Base-by-base conservation (phyloP, 2,329 filamentous ascomycete species). In the Blastomyces emzantsi region DNA sequence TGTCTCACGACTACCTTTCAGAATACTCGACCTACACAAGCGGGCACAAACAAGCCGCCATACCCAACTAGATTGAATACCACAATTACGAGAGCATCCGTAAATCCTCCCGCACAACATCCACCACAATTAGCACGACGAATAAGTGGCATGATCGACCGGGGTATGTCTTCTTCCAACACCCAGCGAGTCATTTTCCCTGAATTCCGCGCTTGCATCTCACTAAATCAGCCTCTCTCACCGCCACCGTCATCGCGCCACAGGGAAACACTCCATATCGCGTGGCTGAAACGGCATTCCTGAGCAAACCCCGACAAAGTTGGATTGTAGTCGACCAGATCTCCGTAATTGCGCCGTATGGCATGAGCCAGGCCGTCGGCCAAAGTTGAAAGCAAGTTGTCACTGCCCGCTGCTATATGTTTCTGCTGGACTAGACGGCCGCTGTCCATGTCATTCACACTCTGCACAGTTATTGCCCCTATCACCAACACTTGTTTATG, bases 361-460 rank as follows among this genome's bases (percentile, higher is more conserved):
- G 71, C 36, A 72, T 87, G 4, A 78, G 76, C 52, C 68, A 79
- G 19, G 83, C 83, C 0, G 85, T 85, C 1, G 82, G 82, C 0
- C 79, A 81, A 64, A 83, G 82, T 2, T 84, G 81, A 81, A 70
- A 70, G n/a, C 81, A 86, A 64, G 84, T 86, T 0, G 83, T 72
- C 70, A 73, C 75, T 0, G 74, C 83, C 28, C 77, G 75, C 22
- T 78, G 77, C 1, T 83, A 81, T 64, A 77, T 81, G 62, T 71
- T 78, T 1, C 75, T 72, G 1, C 71, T 81, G 2, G 76, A 76
- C n/a, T 68, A 78, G 19, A 75, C 79, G 60, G 74, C 72, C 0
- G 62, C 79, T 17, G 73, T 67, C 0, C 73, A 73, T 6, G 80
- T 85, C 76, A 73, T 79, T 2, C 64, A 76, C 45, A 80, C 82